phyloP scores from a whole-genome alignment of 495 filamentous ascomycete genomes.

The Daldinia concentrica region DNA sequence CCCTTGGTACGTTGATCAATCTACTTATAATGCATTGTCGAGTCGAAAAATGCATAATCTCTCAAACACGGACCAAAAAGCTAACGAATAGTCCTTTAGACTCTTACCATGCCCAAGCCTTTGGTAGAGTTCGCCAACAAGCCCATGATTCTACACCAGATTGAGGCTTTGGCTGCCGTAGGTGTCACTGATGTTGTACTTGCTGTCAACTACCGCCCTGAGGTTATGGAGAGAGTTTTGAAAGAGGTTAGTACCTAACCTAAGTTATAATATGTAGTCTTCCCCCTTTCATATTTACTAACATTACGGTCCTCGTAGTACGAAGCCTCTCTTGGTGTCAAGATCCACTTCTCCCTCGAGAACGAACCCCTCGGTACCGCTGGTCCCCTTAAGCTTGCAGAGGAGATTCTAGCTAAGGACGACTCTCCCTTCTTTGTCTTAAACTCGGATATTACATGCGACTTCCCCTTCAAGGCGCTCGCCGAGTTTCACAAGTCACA shows the following conservation, averaged over 20 bases:
- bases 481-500: conserved; percentile 90
- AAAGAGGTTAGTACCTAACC: conserved; percentile 56
- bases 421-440: conserved; percentile 98
- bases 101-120: conserved; percentile 95
- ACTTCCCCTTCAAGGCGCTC: conserved; percentile 93
- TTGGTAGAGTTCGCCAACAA: conserved; percentile 98
- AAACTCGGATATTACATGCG: conserved; percentile 98
- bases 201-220: conserved; percentile 97
- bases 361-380: conserved; percentile 94
- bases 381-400: conserved; percentile 94
- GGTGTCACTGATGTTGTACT: conserved; percentile 98
- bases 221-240: conserved; percentile 82
- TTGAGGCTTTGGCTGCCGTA: conserved; percentile 92
- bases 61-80: conserved; percentile 16
- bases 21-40: conserved; percentile 5
- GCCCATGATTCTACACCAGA: conserved; percentile 98
- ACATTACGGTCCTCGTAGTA: conserved; percentile 65
- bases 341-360: conserved; percentile 97
- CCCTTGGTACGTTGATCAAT: conserved; percentile 80
- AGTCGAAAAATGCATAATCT: conserved; percentile 19
- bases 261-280: conserved; percentile 18
- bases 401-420: conserved; percentile 92
- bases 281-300: conserved; percentile 12
- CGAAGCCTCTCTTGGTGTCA: conserved; percentile 87
- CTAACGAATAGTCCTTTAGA: conserved; percentile 64